Evolutionary conservation across 2,329 filamentous ascomycete species (phyloP).

Genomic region (Neocatenulostroma microsporum): DNA sequence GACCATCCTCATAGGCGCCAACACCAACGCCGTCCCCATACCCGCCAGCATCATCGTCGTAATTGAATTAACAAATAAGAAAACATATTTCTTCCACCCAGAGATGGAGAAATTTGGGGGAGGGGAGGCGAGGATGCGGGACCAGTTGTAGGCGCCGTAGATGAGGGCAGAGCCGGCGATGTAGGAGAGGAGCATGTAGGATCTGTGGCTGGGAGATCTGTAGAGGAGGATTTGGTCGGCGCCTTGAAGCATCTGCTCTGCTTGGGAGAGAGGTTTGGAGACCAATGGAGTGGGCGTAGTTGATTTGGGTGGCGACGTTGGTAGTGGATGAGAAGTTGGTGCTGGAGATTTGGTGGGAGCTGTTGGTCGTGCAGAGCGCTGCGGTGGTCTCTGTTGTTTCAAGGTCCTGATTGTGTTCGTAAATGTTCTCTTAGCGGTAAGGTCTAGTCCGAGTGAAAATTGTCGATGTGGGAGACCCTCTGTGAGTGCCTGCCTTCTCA

Average conservation of each 20-base stretch:
- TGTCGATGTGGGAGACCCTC: neutral
- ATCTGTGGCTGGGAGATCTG: conserved; percentile 16
- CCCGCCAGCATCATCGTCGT: no score
- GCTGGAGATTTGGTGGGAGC: neutral
- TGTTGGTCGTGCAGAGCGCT: neutral
- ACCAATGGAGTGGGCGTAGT: neutral
- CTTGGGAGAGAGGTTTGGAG: conserved; percentile 1
- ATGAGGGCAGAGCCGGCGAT: conserved; percentile 14
- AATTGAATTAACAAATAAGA: no score
- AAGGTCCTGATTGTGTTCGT: conserved; percentile 2
- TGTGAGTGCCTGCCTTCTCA: conserved; percentile 15
- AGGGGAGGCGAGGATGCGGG: conserved; percentile 1
- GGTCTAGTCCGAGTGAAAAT: neutral
- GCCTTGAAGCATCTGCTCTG: conserved; percentile 8
- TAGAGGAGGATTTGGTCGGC: conserved; percentile 18
- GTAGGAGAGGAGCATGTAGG: conserved; percentile 16
- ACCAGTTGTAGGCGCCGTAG: conserved; percentile 11
- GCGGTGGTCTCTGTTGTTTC: neutral
- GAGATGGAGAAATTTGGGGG: no score
- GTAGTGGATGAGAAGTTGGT: neutral
- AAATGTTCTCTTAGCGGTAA: neutral
- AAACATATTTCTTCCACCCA: no score
- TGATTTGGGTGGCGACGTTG: neutral
- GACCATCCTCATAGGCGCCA: conserved; percentile 11
- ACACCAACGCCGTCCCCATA: conserved; percentile 14